Evolutionary conservation across 345 rosid species (phyloP).

Genomic region (Mercurialis annua): DNA sequence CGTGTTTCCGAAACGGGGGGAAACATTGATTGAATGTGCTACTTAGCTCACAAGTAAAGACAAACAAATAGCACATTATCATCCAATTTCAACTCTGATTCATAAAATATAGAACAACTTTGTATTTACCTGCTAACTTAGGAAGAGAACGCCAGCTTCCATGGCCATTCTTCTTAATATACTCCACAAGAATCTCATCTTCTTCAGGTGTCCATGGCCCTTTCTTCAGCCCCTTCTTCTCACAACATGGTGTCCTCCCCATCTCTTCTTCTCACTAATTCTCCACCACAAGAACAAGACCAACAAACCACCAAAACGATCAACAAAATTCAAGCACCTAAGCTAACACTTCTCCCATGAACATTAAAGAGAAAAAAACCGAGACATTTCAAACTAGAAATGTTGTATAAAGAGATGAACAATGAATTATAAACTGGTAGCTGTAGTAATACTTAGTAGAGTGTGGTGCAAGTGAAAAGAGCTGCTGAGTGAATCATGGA

Average conservation of each 20-base stretch:
- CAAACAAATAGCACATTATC: not conserved
- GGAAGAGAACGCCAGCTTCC: slow-evolving; percentile 43
- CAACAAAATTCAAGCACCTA: not conserved
- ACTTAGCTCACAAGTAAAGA: not conserved
- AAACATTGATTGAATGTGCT: no score
- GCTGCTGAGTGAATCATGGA: slow-evolving; percentile 4
- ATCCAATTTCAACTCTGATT: not conserved
- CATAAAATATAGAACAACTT: not conserved
- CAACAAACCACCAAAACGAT: slow-evolving; percentile 11
- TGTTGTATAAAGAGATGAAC: not conserved
- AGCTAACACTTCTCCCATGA: not conserved
- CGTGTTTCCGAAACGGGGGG: no score
- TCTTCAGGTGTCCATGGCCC: slow-evolving; percentile 40
- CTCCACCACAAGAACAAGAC: not conserved
- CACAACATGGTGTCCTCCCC: slow-evolving; percentile 39
- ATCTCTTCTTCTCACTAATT: not conserved
- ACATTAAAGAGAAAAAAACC: not conserved
- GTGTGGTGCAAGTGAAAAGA: not conserved
- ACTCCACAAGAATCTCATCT: slow-evolving; percentile 28
- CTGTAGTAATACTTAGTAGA: no score
- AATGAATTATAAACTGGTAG: not conserved
- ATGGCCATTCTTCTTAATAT: slow-evolving; percentile 33
- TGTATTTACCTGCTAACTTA: slow-evolving; percentile 26
- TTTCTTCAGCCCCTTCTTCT: slow-evolving; percentile 38
- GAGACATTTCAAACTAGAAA: not conserved